Conservation (phyloP, 75 land plant genomes). For the Cryptomeria japonica region DNA sequence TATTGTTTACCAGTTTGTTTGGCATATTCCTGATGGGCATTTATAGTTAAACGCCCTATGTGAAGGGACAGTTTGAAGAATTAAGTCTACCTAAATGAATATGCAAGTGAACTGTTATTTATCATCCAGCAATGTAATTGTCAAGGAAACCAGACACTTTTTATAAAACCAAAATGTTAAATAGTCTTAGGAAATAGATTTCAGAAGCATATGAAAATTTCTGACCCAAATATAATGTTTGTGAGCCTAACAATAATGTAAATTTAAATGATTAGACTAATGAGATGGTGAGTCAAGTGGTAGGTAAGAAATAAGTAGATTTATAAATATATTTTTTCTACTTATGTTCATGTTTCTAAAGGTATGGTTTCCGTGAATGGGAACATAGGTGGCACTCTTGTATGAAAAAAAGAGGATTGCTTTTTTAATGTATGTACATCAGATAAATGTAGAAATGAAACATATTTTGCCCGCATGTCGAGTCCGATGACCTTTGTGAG, state of each 20-base stretch:
- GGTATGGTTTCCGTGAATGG: neutral
- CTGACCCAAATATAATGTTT: too few relatives aligned
- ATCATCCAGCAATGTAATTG: neutral
- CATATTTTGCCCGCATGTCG: neutral
- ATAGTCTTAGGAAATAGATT: neutral
- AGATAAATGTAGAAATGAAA: neutral
- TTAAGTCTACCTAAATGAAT: neutral
- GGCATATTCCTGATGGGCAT: neutral
- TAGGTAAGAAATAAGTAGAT: neutral
- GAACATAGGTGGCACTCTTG: neutral
- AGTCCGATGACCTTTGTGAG: neutral
- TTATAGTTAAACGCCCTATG: neutral
- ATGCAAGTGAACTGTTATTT: neutral
- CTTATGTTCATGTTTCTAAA: neutral
- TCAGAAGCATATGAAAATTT: neutral
- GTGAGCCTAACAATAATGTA: neutral
- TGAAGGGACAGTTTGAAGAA: neutral
- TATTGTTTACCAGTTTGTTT: neutral
- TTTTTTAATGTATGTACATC: neutral
- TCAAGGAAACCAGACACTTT: neutral
- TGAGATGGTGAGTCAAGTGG: neutral
- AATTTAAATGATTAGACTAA: neutral
- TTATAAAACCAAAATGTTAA: neutral
- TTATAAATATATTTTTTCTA: neutral
- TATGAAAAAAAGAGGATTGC: neutral